Percentiles rank a stretch among this genome's conserved stretches.
These are phyloP conservation scores for Venturia carpophila DNA, from an alignment of 2,329 filamentous ascomycete species.

Conservation along the genomic window DNA sequence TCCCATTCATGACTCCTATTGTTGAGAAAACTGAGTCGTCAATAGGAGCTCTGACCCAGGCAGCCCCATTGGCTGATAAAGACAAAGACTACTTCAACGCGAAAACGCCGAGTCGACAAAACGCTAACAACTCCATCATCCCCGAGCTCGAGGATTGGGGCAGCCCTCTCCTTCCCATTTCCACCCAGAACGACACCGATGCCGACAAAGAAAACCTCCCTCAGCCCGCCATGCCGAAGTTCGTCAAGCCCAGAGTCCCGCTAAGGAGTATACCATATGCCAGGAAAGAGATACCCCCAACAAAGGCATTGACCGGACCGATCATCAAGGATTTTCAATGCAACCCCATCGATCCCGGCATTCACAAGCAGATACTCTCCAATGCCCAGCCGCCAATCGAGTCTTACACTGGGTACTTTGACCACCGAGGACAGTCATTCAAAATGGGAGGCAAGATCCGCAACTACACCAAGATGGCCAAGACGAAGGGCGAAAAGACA, in stretches of 20 bases:
- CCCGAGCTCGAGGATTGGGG: constrained; percentile 44
- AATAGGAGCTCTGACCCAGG: constrained; percentile 53
- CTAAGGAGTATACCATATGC: constrained; percentile 2
- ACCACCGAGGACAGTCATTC: constrained; percentile 56
- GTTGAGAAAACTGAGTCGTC: constrained; percentile 92
- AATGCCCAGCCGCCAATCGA: constrained; percentile 65
- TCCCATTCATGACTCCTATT: constrained; percentile 98
- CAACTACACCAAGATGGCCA: constrained; percentile 64
- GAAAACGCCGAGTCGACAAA: constrained; percentile 68
- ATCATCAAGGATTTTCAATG: constrained; percentile 77
- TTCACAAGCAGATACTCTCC: constrained; percentile 67
- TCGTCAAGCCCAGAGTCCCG: constrained; percentile 4
- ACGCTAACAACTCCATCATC: constrained; percentile 29
- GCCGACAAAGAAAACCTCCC: constrained; percentile 37
- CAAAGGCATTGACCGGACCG: constrained; percentile 46
- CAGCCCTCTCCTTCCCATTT: constrained; percentile 60
- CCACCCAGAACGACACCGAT: constrained; percentile 36
- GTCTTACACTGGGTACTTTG: constrained; percentile 72
- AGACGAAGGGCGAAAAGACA: constrained; percentile 56
- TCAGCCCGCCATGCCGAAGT: constrained; percentile 11
- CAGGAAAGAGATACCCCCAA: constrained; percentile 28
- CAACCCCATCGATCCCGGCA: constrained; percentile 75
- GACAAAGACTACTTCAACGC: constrained; percentile 53
- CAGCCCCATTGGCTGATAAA: constrained; percentile 29
- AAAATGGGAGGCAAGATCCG: constrained; percentile 69